Conservation (phyloP, 2,329 filamentous ascomycete genomes). For the Colletotrichum navitas region DNA sequence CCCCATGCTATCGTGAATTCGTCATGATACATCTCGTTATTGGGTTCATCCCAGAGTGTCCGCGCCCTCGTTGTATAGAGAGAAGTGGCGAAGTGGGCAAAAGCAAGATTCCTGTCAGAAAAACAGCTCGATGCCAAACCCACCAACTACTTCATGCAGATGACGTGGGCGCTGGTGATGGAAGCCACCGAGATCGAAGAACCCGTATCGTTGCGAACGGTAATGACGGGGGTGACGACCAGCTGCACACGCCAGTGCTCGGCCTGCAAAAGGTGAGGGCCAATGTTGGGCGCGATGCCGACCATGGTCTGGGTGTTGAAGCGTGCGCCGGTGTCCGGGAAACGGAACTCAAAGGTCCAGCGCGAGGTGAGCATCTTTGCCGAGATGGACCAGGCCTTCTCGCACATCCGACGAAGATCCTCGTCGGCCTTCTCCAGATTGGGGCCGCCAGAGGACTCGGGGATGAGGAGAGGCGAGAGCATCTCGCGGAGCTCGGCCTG, state of each 20-base stretch:
- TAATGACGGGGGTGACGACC: constrained; percentile 67
- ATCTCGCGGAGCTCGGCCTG: constrained; percentile 59
- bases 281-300: constrained; percentile 57
- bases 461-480: constrained; percentile 56
- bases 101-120: not conserved
- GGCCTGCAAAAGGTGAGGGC: constrained; percentile 60
- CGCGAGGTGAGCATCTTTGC: constrained; percentile 60
- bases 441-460: constrained; percentile 43
- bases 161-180: constrained; percentile 60
- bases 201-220: constrained; percentile 65
- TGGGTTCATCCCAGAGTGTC: no score
- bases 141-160: constrained; percentile 56
- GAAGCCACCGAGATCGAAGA: constrained; percentile 59
- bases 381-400: constrained; percentile 59
- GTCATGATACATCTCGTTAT: not conserved
- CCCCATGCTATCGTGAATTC: not conserved
- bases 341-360: constrained; percentile 61
- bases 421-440: constrained; percentile 53
- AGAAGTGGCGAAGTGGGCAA: not conserved
- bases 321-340: constrained; percentile 63
- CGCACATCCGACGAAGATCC: constrained; percentile 58
- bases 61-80: not conserved
- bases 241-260: constrained; percentile 66
- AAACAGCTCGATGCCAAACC: not conserved
- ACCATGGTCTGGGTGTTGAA: constrained; percentile 64